Evolutionary conservation across 2,329 filamentous ascomycete species (phyloP), one percentile per base, ranked within the genome.

Genomic region (Trichoderma simmonsii): DNA sequence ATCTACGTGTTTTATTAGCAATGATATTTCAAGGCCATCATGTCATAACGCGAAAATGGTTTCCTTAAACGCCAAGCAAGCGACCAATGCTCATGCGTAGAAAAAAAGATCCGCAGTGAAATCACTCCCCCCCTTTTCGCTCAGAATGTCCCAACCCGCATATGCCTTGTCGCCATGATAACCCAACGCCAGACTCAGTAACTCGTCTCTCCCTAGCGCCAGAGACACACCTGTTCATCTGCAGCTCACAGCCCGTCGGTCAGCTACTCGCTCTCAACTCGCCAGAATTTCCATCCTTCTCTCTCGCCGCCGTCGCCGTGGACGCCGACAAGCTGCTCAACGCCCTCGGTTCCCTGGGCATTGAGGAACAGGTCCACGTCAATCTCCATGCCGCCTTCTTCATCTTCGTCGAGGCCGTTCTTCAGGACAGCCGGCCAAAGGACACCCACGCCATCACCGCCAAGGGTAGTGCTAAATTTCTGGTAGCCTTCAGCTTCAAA

Each of bases 371-470:
- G 86, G 72, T 98, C 94, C 77, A 95, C 87, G 77, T 97, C 93
- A 77, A 99, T 98, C 82, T 98, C 95, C 84, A 96, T 93, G 28
- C 94, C 94, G 39, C 93, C 93, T 74, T 93, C 89, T 0, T 89
- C 86, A 75, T 94, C 92, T 77, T 93, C 91, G 48, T 92, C 90
- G n/a, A 88, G 89, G 6, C 92, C 93, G 73, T 97, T 97, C 80
- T 93, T 93, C 30, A 98, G 85, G 0, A 98, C 92, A 0, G 96
- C 96, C 1, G 96, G 96, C 90, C 93, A 97, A 5, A 99, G 87
- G 2, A 99, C 94, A 48, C 96, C 96, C 1, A 99, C 93, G 14
- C 96, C 96, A 77, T 98, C 93, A 51, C 95, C 95, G 4, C 95
- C 96, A 0, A 99, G 88, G 0, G 93, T 98, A 0, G 94, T 96